Base-by-base conservation (phyloP, 2,329 filamentous ascomycete species). In the Exophiala lecanii-corni region DNA sequence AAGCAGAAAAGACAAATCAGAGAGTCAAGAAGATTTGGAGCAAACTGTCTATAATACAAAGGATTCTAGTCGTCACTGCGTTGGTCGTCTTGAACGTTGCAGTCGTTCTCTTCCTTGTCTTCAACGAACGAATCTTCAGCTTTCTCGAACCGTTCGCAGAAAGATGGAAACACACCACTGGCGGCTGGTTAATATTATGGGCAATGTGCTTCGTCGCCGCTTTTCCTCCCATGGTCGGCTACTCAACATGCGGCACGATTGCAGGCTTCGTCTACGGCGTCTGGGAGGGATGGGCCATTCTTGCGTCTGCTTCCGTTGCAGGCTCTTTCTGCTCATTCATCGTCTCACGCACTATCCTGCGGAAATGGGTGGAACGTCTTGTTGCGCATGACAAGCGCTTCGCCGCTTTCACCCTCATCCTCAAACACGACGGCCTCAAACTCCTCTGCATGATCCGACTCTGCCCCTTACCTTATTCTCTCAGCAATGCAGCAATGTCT, bases 401-500 rank as follows among this genome's bases (percentile, higher is more conserved):
- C 62, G 80, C 92, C 7, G 92, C 92, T 3, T 75, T 98, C 18
- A 79, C 86, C 16, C 76, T 96, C 57, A 92, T 92, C 5, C 72
- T 98, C 49, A 88, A 94, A 53, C 82, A 86, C 59, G 92, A 98
- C 59, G 92, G 92, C 1, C 66, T 98, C 39, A 85, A 88, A 57
- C 81, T 97, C 41, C 74, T 98, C 34, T 82, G 87, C 50, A 94
- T 92, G 76, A 92, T 98, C 56, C 79, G 92, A 20, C 76, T 97
- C 52, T 97, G 91, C 59, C 92, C 92, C 2, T 63, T 98, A 47
- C 92, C 92, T 10, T 98, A 94, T 63, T 92, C 86, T 39, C 71
- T 97, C 55, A 89, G 86, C 60, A 98, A 98, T 61, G 92, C 89
- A 38, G 94, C 94, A 48, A 79, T 98, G 42, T 88, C 88, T 20